These are phyloP conservation scores for Tillandsia leiboldiana DNA, from an alignment of 176 grass and related monocot genomes.

Conservation along the genomic window DNA sequence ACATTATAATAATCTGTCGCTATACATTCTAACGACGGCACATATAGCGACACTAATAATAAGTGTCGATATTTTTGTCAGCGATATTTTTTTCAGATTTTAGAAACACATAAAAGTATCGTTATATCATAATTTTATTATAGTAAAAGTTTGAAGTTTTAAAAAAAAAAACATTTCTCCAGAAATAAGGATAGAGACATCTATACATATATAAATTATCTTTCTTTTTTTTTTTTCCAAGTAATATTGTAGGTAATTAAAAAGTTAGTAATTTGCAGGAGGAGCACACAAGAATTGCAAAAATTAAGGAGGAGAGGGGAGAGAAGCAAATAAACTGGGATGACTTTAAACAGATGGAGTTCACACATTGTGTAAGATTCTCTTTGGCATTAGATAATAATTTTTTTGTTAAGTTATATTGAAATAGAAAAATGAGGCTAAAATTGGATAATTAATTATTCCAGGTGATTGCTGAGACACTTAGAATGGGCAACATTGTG, in stretches of 20 bases:
- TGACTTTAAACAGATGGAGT: constrained; percentile 38
- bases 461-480: constrained; percentile 31
- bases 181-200: no score
- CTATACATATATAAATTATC: neutral
- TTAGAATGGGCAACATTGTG: constrained; percentile 34
- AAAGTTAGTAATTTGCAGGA: constrained; percentile 7
- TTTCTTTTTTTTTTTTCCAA: neutral
- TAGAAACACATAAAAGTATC: no score
- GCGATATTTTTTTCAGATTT: no score
- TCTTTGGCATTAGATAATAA: neutral
- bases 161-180: no score
- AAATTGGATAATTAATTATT: neutral
- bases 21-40: no score
- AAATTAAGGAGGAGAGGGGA: constrained; percentile 6
- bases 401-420: neutral
- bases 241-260: neutral
- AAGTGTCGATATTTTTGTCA: no score
- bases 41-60: no score
- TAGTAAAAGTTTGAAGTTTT: no score
- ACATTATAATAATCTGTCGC: no score
- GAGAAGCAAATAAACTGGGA: constrained; percentile 30
- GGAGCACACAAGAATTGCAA: constrained; percentile 22
- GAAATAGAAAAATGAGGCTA: neutral
- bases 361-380: constrained; percentile 24
- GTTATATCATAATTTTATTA: no score